phyloP scores from a whole-genome alignment of 2,329 filamentous ascomycete species.

The Aspergillus sojae region DNA sequence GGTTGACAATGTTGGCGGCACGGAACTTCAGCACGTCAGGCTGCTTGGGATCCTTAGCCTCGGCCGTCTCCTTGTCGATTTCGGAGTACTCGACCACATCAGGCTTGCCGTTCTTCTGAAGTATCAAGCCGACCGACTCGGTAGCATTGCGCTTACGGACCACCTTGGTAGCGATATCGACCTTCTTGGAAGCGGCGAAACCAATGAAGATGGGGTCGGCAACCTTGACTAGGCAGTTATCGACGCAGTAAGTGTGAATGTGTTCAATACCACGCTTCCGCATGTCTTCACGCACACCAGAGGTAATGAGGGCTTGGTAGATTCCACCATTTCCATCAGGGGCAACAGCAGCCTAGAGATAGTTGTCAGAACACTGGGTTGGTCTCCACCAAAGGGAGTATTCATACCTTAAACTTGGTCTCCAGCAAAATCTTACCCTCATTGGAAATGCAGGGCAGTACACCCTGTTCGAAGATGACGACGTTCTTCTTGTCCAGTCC shows the following conservation, averaged over 20 bases:
- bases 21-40: constrained; percentile 87
- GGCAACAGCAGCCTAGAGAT: constrained; percentile 73
- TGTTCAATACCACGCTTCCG: constrained; percentile 85
- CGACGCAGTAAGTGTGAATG: constrained; percentile 96
- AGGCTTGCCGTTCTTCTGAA: constrained; percentile 92
- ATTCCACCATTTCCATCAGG: constrained; percentile 97
- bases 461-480: constrained; percentile 92
- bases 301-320: constrained; percentile 84
- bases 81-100: constrained; percentile 99
- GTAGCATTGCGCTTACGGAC: constrained; percentile 96
- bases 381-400: neutral
- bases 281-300: constrained; percentile 85
- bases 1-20: constrained; percentile 98
- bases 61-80: constrained; percentile 85
- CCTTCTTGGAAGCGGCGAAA: constrained; percentile 82
- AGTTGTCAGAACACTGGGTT: neutral
- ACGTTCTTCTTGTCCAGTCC: constrained; percentile 85
- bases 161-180: constrained; percentile 98
- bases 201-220: constrained; percentile 95
- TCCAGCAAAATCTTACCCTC: constrained; percentile 97
- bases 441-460: constrained; percentile 94
- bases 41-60: constrained; percentile 82
- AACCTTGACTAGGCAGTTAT: constrained; percentile 99
- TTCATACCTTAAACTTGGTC: constrained; percentile 72
- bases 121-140: constrained; percentile 91